Percentiles rank a stretch among this genome's conserved stretches.
Conservation (phyloP, 495 filamentous ascomycete genomes). For the Amniculicola lignicola region DNA sequence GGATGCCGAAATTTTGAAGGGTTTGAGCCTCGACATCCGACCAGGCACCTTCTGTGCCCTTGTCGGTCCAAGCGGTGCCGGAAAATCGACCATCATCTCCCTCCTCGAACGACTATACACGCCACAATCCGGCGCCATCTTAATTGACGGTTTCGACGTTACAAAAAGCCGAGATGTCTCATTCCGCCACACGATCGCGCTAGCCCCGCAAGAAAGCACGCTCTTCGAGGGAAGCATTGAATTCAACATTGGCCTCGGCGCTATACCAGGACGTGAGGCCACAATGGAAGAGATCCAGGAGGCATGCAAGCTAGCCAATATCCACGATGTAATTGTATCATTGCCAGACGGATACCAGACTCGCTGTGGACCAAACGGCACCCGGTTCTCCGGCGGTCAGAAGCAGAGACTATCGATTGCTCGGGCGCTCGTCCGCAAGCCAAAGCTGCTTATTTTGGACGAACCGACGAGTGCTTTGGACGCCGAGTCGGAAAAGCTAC, state of each 20-base stretch:
- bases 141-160: constrained; percentile 40
- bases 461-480: constrained; percentile 36
- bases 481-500: constrained; percentile 27
- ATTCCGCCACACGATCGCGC: constrained; percentile 16
- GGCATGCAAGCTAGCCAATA: constrained; percentile 23
- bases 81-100: constrained; percentile 56
- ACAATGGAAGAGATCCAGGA: constrained; percentile 22
- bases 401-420: constrained; percentile 37
- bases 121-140: constrained; percentile 38
- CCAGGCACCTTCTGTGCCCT: constrained; percentile 49
- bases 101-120: constrained; percentile 58
- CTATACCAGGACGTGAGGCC: constrained; percentile 5
- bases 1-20: constrained; percentile 42
- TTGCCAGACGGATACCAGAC: constrained; percentile 47
- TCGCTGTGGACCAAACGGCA: constrained; percentile 25
- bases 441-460: constrained; percentile 36
- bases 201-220: constrained; percentile 36
- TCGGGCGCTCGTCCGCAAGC: constrained; percentile 35
- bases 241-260: constrained; percentile 35
- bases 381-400: constrained; percentile 36
- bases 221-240: constrained; percentile 34
- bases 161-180: constrained; percentile 4
- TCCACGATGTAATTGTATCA: constrained; percentile 43
- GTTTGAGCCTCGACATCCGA: constrained; percentile 45
- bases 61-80: constrained; percentile 57